phyloP scores from a whole-genome alignment of 257 asterid genomes.

The Misopates orontium region DNA sequence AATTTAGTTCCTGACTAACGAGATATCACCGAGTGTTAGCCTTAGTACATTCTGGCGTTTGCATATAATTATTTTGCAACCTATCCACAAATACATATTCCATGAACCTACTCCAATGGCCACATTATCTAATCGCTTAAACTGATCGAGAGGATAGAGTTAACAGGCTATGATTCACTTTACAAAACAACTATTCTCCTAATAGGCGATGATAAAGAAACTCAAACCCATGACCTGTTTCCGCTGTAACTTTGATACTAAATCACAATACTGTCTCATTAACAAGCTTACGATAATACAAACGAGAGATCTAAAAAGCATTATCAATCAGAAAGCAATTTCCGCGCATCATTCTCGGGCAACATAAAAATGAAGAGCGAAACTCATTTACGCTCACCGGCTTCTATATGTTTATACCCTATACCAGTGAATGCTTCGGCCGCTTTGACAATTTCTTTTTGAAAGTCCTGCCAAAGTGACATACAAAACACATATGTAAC shows the following conservation, averaged over 20 bases:
- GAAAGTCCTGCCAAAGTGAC: constrained; percentile 74
- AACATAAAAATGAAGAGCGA: constrained; percentile 9
- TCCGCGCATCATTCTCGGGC: constrained; percentile 1
- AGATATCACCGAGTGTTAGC: constrained; percentile 27
- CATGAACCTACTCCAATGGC: too few relatives aligned
- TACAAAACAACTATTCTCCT: too few relatives aligned
- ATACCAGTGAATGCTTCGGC: constrained; percentile 86
- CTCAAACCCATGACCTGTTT: too few relatives aligned
- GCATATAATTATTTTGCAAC: background rate
- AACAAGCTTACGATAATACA: too few relatives aligned
- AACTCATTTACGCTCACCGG: constrained; percentile 56
- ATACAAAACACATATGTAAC: background rate
- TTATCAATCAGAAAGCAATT: background rate
- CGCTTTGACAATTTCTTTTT: constrained; percentile 87
- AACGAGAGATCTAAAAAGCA: constrained; percentile 4
- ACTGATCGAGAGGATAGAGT: too few relatives aligned
- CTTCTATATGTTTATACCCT: constrained; percentile 96
- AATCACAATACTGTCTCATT: too few relatives aligned
- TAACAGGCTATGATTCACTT: too few relatives aligned
- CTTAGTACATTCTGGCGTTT: constrained; percentile 15
- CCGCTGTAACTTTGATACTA: too few relatives aligned
- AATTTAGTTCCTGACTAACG: constrained; percentile 86
- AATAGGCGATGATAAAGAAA: too few relatives aligned
- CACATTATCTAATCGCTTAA: too few relatives aligned
- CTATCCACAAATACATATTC: too few relatives aligned